phyloP scores from a whole-genome alignment of 2,329 filamentous ascomycete species.

The Arthrobotrys iridis region DNA sequence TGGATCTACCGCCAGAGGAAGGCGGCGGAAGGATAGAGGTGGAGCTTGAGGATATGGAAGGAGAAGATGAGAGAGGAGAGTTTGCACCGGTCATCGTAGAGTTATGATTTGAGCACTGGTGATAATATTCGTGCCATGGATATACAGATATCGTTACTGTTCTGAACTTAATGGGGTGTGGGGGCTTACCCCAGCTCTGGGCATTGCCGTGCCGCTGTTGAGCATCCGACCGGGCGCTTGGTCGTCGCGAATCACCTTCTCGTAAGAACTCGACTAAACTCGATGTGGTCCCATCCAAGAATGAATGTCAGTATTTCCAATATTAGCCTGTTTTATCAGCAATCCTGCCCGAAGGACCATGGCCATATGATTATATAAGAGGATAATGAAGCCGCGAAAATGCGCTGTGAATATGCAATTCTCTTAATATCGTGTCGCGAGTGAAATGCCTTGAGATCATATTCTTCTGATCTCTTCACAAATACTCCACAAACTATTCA shows the following conservation, averaged over 20 bases:
- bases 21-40: constrained; percentile 46
- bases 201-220: too few species aligned
- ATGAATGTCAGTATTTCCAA: too few species aligned
- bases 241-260: too few species aligned
- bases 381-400: neutral
- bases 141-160: too few species aligned
- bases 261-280: neutral
- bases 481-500: too few species aligned
- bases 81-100: constrained; percentile 52
- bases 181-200: too few species aligned
- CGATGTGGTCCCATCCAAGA: neutral
- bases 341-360: neutral
- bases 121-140: neutral
- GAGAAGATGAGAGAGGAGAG: constrained; percentile 50
- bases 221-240: too few species aligned
- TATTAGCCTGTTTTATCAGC: neutral
- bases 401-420: neutral
- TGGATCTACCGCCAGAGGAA: constrained; percentile 51
- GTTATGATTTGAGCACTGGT: neutral
- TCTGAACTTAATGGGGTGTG: too few species aligned
- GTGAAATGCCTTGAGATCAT: too few species aligned
- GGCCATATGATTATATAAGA: too few species aligned
- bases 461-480: too few species aligned
- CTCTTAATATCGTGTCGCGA: too few species aligned
- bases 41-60: constrained; percentile 54